Conservation (phyloP, 1,139 yeast genomes). For the Blastobotrys illinoisensis region DNA sequence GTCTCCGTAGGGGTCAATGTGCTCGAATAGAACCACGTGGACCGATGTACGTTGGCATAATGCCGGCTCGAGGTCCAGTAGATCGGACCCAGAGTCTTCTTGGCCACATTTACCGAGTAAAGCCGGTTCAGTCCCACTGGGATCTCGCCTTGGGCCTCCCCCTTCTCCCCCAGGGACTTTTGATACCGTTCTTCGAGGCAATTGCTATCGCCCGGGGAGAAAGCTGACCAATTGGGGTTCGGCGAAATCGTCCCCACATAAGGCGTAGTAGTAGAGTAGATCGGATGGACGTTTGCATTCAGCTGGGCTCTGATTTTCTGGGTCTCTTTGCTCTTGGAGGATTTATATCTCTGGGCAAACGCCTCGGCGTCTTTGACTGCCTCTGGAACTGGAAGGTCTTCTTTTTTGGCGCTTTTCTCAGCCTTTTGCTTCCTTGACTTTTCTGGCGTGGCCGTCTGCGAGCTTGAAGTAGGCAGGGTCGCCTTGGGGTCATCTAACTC, state of each 20-base stretch:
- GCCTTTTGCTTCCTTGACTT: background rate
- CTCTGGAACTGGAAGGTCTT: background rate
- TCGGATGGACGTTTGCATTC: constrained; percentile 7
- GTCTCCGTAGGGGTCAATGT: constrained; percentile 35
- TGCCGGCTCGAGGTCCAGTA: constrained; percentile 34
- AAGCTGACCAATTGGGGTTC: constrained; percentile 33
- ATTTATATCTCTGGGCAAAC: constrained; percentile 7
- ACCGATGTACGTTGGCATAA: constrained; percentile 28
- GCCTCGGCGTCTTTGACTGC: constrained; percentile 2
- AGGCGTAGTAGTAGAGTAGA: constrained; percentile 17
- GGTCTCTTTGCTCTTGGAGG: constrained; percentile 33
- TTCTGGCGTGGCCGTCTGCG: background rate
- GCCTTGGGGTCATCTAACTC: constrained; percentile 36
- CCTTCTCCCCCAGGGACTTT: constrained; percentile 2
- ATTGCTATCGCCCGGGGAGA: constrained; percentile 33
- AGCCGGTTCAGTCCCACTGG: constrained; percentile 35
- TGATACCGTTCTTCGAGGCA: constrained; percentile 20
- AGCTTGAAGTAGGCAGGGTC: constrained; percentile 29
- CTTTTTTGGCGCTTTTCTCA: constrained; percentile 2
- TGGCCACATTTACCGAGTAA: constrained; percentile 29
- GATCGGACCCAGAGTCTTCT: constrained; percentile 29
- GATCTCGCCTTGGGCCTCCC: constrained; percentile 18
- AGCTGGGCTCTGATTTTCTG: constrained; percentile 13
- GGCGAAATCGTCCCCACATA: constrained; percentile 29
- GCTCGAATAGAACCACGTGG: constrained; percentile 34